Conservation (phyloP, 202 grass and related monocot species). For the Setaria italica region DNA sequence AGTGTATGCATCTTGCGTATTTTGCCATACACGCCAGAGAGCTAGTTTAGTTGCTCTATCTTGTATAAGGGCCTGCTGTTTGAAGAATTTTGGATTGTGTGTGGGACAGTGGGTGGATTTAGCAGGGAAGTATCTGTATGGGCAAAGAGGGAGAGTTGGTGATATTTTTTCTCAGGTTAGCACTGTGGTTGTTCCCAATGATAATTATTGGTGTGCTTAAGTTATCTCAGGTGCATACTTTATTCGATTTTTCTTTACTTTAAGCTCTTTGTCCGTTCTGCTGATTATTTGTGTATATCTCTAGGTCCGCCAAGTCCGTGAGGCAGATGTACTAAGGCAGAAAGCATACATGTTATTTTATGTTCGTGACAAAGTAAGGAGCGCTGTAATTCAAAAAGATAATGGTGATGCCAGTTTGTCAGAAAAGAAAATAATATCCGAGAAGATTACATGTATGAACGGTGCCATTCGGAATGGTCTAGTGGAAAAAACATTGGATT, state of each 20-base stretch:
- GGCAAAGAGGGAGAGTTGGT: background rate
- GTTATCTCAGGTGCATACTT: conserved; percentile 1
- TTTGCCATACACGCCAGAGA: background rate
- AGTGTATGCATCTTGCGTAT: background rate
- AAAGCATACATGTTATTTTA: conserved; percentile 99
- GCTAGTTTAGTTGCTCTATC: background rate
- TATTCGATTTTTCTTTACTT: background rate
- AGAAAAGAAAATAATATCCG: conserved; percentile 41
- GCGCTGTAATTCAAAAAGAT: conserved; percentile 45
- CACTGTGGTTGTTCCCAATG: background rate
- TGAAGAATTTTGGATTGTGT: background rate
- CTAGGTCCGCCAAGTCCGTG: conserved; percentile 90
- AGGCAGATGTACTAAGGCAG: conserved; percentile 81
- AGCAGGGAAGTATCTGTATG: background rate
- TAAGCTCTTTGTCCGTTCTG: background rate
- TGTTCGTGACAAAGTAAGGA: conserved; percentile 79
- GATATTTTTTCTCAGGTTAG: conserved; percentile 13
- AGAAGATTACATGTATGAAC: conserved; percentile 29
- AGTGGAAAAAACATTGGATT: conserved; percentile 33
- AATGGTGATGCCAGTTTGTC: conserved; percentile 36
- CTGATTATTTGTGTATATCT: conserved; percentile 34
- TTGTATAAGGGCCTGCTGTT: background rate
- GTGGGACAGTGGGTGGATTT: background rate
- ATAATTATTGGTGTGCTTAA: background rate
- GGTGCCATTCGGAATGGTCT: conserved; percentile 36